These are phyloP conservation scores for Pythium sp. DNA, from an alignment of 352 stramenopile genomes.

Conservation along the genomic window DNA sequence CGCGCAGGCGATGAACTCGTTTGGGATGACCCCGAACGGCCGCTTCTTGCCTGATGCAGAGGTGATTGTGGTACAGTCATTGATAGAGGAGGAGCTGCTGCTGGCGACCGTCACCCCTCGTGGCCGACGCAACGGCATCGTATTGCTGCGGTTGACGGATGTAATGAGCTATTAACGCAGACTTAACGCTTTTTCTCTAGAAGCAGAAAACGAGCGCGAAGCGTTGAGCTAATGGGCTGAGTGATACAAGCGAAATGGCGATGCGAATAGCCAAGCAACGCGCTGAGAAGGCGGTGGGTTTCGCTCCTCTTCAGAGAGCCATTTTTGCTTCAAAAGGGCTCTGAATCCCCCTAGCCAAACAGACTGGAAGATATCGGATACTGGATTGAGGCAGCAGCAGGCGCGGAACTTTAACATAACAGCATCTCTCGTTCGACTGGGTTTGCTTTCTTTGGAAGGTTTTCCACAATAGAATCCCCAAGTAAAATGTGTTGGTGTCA, in stretches of 20 bases:
- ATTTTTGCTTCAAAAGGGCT: neutral
- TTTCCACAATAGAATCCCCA: slow-evolving; percentile 6
- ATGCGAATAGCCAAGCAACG: neutral
- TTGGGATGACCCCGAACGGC: slow-evolving; percentile 36
- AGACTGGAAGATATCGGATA: neutral
- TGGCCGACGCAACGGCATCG: neutral
- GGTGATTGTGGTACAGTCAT: neutral
- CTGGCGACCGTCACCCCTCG: neutral
- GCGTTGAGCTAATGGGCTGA: neutral
- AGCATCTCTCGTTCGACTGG: neutral
- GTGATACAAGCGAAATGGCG: neutral
- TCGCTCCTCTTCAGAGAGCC: neutral
- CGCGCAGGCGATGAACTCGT: slow-evolving; percentile 46
- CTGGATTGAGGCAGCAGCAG: too few relatives aligned
- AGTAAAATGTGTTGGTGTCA: neutral
- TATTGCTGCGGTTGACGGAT: neutral
- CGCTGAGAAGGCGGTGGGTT: neutral
- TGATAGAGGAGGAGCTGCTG: neutral
- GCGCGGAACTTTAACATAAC: neutral
- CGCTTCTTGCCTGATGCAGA: slow-evolving; percentile 12
- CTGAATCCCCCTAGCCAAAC: neutral
- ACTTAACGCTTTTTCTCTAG: neutral
- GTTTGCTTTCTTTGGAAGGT: neutral
- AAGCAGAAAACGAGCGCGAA: too few relatives aligned
- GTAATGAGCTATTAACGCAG: neutral